A percentile compares a stretch with the other conserved stretches of the same genome.
These are phyloP conservation scores for Aspergillus hortae DNA, from an alignment of 2,329 filamentous ascomycete genomes.

Conservation along the genomic window DNA sequence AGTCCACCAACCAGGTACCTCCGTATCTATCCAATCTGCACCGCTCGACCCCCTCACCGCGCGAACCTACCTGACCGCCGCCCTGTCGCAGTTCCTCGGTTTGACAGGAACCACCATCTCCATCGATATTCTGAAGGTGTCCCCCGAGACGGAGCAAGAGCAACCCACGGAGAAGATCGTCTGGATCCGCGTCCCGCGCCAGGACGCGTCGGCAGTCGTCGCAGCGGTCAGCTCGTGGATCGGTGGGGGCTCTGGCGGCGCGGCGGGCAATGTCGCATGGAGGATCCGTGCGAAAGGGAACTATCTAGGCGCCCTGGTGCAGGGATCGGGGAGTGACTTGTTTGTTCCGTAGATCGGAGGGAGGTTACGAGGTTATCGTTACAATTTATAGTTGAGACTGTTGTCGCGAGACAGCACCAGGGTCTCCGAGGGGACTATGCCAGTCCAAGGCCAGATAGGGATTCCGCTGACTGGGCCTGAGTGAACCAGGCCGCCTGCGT, in stretches of 20 bases:
- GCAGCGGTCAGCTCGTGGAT: conserved; percentile 47
- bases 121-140: conserved; percentile 45
- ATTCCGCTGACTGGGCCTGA: no score
- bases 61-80: conserved; percentile 43
- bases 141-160: neutral
- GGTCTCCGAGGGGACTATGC: no score
- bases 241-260: conserved; percentile 21
- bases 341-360: conserved; percentile 24
- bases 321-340: conserved; percentile 32
- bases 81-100: conserved; percentile 47
- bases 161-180: conserved; percentile 15
- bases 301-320: conserved; percentile 31
- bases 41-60: conserved; percentile 45
- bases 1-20: conserved; percentile 24
- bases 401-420: no score
- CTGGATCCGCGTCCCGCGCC: conserved; percentile 45
- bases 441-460: no score
- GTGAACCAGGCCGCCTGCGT: no score
- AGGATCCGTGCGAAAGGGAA: conserved; percentile 37
- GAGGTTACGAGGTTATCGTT: neutral
- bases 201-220: conserved; percentile 43
- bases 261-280: conserved; percentile 31
- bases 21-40: conserved; percentile 14
- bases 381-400: no score
- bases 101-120: conserved; percentile 45